Base-by-base conservation (phyloP, 768 basidiomycete species). In the Hemileccinum impolitum region DNA sequence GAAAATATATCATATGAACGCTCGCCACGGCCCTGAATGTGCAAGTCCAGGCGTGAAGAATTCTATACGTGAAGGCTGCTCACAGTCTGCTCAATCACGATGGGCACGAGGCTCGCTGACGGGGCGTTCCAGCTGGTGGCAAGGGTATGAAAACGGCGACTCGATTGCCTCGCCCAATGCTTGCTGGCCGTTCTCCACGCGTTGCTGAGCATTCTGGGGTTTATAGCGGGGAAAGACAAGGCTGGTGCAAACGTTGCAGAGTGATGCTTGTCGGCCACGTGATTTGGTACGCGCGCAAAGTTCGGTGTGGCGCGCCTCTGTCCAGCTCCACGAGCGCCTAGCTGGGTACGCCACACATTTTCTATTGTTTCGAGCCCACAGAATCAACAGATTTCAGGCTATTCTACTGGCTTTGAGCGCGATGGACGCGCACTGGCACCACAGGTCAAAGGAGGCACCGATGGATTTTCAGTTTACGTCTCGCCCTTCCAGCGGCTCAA, bases 1-100 rank as follows among this genome's bases (percentile, higher is more conserved):
- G 94, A 97, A 70, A 93, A 98, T 48, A 98, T 96, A 64, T 97
- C 94, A 71, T 96, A 95, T 23, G 89, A 90, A 32, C 90, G 78
- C 68, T 92, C 91, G 12, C 90, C 90, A 60, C 90, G 79, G 39
- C 87, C 87, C 87, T 90, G 56, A 3, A 44, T 43, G 49, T 41
- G 50, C 38, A 57, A 47, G 38, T 43, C 14, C 17, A 41, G 8
- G 26, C 13, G 34, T 64, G 56, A 66, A 57, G 35, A 17, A 14
- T 44, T 40, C 32, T 36, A 47, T 44, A 51, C 39, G 11, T 34
- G 49, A 50, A 55, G 31, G 47, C 35, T 23, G 10, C 73, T 58
- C 58, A 92, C 90, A 19, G 92, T 94, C 67, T 94, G 92, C 61
- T 95, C 92, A 54, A 95, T 89, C 47, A 95, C 92, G 39, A 94